Evolutionary conservation across 2,329 filamentous ascomycete genomes (phyloP).

Genomic region (Basipetospora chlamydospora): DNA sequence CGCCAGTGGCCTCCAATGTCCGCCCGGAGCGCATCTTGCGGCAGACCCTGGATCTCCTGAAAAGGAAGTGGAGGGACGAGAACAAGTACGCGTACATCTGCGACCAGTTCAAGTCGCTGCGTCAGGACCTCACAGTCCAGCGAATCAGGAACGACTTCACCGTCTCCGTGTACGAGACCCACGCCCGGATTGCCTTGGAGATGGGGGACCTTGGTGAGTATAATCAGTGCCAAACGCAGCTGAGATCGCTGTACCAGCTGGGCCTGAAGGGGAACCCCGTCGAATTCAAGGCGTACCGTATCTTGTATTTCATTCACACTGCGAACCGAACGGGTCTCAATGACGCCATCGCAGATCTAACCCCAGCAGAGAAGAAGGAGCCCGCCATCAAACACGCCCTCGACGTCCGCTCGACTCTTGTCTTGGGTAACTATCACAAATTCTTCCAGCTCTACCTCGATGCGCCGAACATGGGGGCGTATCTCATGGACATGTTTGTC

Average conservation of each 20-base stretch:
- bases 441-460: conserved; percentile 95
- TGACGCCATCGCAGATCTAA: conserved; percentile 98
- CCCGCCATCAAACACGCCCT: conserved; percentile 78
- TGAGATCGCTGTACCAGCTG: conserved; percentile 79
- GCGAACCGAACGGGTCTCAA: conserved; percentile 97
- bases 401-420: conserved; percentile 77
- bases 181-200: conserved; percentile 92
- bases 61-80: conserved; percentile 88
- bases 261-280: conserved; percentile 77
- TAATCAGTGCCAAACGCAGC: conserved; percentile 99
- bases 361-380: conserved; percentile 84
- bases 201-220: conserved; percentile 99
- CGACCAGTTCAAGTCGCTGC: conserved; percentile 97
- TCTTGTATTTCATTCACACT: conserved; percentile 98
- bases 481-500: conserved; percentile 99
- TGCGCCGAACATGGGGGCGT: conserved; percentile 92
- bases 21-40: conserved; percentile 69
- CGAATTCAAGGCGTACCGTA: conserved; percentile 98
- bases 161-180: conserved; percentile 90
- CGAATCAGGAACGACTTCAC: conserved; percentile 95
- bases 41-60: conserved; percentile 74
- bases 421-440: conserved; percentile 89
- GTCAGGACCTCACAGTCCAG: conserved; percentile 95
- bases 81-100: conserved; percentile 96
- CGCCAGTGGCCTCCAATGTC: conserved; percentile 77